These are phyloP conservation scores for Solanum habrochaites DNA, from an alignment of 257 asterid species.

Conservation along the genomic window DNA sequence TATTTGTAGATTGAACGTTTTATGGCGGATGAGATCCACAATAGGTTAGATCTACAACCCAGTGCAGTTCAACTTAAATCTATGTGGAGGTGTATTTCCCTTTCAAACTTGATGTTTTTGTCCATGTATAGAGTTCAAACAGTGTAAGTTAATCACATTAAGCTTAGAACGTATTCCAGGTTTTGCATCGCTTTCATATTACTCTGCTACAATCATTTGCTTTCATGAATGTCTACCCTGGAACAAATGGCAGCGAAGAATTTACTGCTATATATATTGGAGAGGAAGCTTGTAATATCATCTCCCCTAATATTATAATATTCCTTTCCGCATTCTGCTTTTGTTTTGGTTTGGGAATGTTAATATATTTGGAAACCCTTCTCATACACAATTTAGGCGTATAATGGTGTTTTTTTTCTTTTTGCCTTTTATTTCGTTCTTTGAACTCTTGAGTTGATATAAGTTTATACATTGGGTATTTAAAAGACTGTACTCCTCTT, in stretches of 20 bases:
- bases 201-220: not conserved
- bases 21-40: not conserved
- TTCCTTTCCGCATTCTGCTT: not conserved
- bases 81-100: not conserved
- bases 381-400: not conserved
- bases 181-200: not conserved
- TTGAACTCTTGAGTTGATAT: not conserved
- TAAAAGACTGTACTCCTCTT: not conserved
- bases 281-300: not conserved
- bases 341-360: not conserved
- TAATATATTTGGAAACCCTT: not conserved
- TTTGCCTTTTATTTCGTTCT: not conserved
- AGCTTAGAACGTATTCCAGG: not conserved
- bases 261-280: not conserved
- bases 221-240: not conserved
- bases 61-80: not conserved
- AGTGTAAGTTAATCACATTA: not conserved
- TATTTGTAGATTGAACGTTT: not conserved
- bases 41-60: not conserved
- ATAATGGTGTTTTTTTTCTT: not conserved
- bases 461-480: not conserved
- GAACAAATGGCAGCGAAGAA: not conserved
- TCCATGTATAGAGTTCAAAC: not conserved
- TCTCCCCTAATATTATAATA: no score
- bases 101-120: not conserved